Percentiles rank a stretch among this genome's conserved stretches.
phyloP scores from a whole-genome alignment of 768 basidiomycete genomes.

The Calvatia gigantea region DNA sequence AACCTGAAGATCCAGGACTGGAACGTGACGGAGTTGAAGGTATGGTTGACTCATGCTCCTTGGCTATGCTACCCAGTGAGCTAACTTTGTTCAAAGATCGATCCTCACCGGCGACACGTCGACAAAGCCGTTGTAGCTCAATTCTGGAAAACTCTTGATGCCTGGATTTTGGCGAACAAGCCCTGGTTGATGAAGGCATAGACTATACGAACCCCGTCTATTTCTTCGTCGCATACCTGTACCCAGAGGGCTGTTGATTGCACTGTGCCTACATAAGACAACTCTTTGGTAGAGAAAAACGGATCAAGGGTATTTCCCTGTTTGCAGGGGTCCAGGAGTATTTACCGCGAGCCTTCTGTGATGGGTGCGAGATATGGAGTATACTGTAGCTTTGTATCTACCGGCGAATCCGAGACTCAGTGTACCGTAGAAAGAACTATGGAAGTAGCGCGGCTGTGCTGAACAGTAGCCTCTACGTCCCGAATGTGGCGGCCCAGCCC shows the following conservation, averaged over 20 bases:
- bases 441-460: background rate
- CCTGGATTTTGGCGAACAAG: conserved; percentile 79
- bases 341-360: too few relatives aligned
- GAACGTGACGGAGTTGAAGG: conserved; percentile 96
- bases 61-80: background rate
- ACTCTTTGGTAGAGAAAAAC: too few relatives aligned
- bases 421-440: background rate
- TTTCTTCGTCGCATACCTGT: too few relatives aligned
- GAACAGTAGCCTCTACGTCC: conserved; percentile 1
- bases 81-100: conserved; percentile 55
- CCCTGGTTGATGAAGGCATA: conserved; percentile 57
- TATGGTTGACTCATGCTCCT: conserved; percentile 24
- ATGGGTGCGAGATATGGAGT: too few relatives aligned
- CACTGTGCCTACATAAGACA: background rate
- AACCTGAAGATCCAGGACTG: conserved; percentile 90
- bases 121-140: conserved; percentile 94
- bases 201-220: too few relatives aligned
- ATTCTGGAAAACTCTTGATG: conserved; percentile 92
- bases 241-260: too few relatives aligned
- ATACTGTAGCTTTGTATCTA: too few relatives aligned
- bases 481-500: background rate
- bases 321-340: too few relatives aligned
- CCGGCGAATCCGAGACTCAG: too few relatives aligned
- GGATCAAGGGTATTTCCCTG: too few relatives aligned
- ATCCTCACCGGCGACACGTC: conserved; percentile 82